Percentiles rank a stretch among this genome's conserved stretches.
Evolutionary conservation across 108 stramenopile species (phyloP).

Genomic region (Parietichytrium sp.): DNA sequence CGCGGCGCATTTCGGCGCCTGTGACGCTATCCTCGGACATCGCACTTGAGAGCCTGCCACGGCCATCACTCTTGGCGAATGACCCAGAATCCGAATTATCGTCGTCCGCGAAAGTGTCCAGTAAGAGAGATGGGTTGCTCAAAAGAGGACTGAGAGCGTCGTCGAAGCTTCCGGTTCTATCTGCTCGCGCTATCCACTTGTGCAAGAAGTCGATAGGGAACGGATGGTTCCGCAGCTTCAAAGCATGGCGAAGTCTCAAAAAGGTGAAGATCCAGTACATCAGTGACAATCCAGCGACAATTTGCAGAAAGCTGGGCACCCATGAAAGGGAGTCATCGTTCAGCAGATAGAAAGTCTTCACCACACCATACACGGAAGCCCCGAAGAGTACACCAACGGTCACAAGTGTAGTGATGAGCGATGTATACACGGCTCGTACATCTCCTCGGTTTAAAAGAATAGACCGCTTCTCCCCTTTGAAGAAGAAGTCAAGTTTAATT

Average conservation of each 20-base stretch:
- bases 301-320: conserved; percentile 30
- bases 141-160: not conserved
- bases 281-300: not conserved
- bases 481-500: conserved; percentile 19
- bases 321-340: conserved; percentile 7
- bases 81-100: too few species aligned
- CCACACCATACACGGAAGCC: conserved; percentile 17
- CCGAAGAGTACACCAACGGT: not conserved
- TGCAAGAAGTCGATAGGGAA: conserved; percentile 1
- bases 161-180: not conserved
- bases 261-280: conserved; percentile 19
- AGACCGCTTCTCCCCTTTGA: conserved; percentile 32
- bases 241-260: conserved; percentile 8
- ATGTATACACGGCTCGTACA: not conserved
- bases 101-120: not conserved
- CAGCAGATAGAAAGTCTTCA: not conserved
- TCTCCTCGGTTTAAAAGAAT: conserved; percentile 27
- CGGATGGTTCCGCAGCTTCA: not conserved
- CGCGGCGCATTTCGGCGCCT: not conserved
- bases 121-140: not conserved
- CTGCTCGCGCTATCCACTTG: conserved; percentile 29
- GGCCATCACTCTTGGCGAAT: too few species aligned
- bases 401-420: not conserved
- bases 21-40: not conserved
- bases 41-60: too few species aligned